Percentiles rank a stretch among this genome's conserved stretches.
Evolutionary conservation across 495 filamentous ascomycete genomes (phyloP).

Genomic region (Podospora anserina): DNA sequence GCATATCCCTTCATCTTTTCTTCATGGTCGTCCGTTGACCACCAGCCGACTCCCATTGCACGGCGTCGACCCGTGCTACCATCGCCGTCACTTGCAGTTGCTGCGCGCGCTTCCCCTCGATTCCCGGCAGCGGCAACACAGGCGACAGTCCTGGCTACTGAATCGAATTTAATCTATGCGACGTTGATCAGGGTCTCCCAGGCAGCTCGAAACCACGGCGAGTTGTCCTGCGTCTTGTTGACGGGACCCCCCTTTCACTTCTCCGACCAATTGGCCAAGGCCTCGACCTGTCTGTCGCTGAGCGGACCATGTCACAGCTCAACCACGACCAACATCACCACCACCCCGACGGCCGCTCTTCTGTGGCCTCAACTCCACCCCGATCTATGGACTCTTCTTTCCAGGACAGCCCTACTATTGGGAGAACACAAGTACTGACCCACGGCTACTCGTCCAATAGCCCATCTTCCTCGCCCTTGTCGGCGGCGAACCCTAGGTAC

Average conservation of each 20-base stretch:
- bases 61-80: conserved; percentile 9
- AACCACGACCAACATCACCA: conserved; percentile 38
- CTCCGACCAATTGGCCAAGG: conserved; percentile 31
- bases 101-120: conserved; percentile 9
- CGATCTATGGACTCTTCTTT: conserved; percentile 29
- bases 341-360: conserved; percentile 31
- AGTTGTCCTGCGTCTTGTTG: conserved; percentile 40
- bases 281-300: conserved; percentile 27
- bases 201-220: conserved; percentile 47
- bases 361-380: conserved; percentile 19
- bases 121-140: conserved; percentile 10
- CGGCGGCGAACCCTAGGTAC: conserved; percentile 5
- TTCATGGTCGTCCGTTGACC: not conserved
- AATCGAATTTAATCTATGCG: conserved; percentile 38
- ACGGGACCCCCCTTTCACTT: conserved; percentile 27
- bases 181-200: conserved; percentile 48
- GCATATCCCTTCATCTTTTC: not conserved
- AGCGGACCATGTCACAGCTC: conserved; percentile 47
- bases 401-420: conserved; percentile 41
- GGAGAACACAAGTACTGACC: conserved; percentile 30
- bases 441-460: conserved; percentile 27
- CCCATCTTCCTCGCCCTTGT: conserved; percentile 25
- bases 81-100: not conserved
- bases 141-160: conserved; percentile 14
- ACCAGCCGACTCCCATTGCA: not conserved